Base-by-base conservation (phyloP, 805 yeast genomes). In the Suhomyces sp. region DNA sequence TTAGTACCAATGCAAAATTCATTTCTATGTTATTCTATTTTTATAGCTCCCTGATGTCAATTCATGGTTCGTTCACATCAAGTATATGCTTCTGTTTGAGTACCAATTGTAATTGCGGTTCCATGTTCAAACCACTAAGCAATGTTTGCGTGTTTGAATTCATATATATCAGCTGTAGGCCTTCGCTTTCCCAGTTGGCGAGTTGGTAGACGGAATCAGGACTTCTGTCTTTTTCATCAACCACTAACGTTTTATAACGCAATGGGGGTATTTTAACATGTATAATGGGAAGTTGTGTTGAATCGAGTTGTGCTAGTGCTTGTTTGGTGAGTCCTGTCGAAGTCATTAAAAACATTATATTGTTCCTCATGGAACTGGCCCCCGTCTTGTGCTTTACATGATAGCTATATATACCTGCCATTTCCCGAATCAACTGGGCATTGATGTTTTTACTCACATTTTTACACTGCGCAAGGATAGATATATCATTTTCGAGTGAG, bases 391-490 rank as follows among this genome's bases (percentile, higher is more conserved):
- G 31, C 41, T 60, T 58, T 19, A 72, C 68, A 57, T 76, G 73
- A 55, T 61, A 72, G 48, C 69, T 61, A 59, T 78, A 78, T 2
- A 81, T 78, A 1, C 87, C 88, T 6, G 76, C 73, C 31, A 83
- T 60, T 59, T 84, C 87, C 44, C 88, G 71, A 1, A 84, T 65
- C 46, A 73, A 63, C 38, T 70, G 65, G 12, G 86, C 81, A 51
- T 72, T 74, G 33, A 82, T 70, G 49, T 76, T 73, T 3, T 66
- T 64, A 26, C 65, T 65, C 58, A 76, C 73, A 60, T 81, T 77
- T 56, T 83, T 83, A 62, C 87, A 83, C 60, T 84, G 87, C 5
- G 81, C 83, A 53, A 80, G 68, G 2, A 81, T 65, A 46, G 68
- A 68, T 6, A 79, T 70, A 44, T 72, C 74, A 13, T 64, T 52